Percentiles rank a stretch among this genome's conserved stretches.
Evolutionary conservation across 2,329 filamentous ascomycete species (phyloP).

Genomic region (Ascochyta fabae): DNA sequence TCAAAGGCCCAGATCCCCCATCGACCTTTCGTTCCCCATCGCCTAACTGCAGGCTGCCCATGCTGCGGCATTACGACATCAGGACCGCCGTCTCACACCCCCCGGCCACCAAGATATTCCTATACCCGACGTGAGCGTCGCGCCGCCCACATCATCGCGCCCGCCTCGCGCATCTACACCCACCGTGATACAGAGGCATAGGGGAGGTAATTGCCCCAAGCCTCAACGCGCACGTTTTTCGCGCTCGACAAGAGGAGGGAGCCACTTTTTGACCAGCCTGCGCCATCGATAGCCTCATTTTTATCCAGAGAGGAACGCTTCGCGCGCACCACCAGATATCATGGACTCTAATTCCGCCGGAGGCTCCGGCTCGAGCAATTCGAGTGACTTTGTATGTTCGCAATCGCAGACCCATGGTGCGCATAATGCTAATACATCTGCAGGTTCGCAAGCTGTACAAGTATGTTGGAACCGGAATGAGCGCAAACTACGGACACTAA

Average conservation of each 20-base stretch:
- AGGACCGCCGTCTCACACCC: constrained; percentile 19
- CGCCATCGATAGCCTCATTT: not conserved
- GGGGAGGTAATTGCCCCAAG: constrained; percentile 16
- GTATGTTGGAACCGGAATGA: constrained; percentile 60
- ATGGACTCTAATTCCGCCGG: constrained; percentile 44
- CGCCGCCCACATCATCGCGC: constrained; percentile 15
- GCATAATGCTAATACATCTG: constrained; percentile 26
- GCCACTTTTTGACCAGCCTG: not conserved
- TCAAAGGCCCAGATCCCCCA: constrained; percentile 33
- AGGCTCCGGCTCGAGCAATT: constrained; percentile 71
- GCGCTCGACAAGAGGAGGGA: constrained; percentile 1
- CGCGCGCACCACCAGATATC: constrained; percentile 15
- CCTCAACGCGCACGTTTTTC: constrained; percentile 11
- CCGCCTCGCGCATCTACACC: constrained; percentile 2
- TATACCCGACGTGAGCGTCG: constrained; percentile 24
- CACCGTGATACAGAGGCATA: constrained; percentile 8
- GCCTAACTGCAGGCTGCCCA: constrained; percentile 27
- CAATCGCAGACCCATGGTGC: not conserved
- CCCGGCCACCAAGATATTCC: constrained; percentile 22
- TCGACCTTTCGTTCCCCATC: constrained; percentile 26
- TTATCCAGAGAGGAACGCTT: not conserved
- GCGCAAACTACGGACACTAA: constrained; percentile 30
- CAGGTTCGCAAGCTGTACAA: constrained; percentile 98
- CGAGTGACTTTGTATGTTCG: constrained; percentile 88
- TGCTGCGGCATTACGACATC: constrained; percentile 34